Conservation (phyloP, 768 basidiomycete genomes). For the Sarcomyxa edulis region DNA sequence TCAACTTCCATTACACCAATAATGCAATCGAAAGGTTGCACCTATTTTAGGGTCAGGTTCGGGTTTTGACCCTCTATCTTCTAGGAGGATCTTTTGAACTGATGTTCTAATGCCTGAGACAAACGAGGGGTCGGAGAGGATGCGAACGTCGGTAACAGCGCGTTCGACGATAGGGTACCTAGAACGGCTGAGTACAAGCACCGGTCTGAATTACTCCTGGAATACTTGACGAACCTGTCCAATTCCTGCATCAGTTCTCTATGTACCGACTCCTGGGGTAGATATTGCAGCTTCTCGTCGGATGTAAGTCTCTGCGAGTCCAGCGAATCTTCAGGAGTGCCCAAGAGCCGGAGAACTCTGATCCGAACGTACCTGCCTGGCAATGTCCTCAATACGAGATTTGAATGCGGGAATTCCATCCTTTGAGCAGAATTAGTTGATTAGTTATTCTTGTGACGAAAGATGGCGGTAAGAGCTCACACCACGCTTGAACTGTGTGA, state of each 20-base stretch:
- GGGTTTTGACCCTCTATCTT: constrained; percentile 32
- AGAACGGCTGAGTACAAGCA: background rate
- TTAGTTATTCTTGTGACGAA: constrained; percentile 5
- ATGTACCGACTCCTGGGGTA: constrained; percentile 47
- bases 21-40: too few relatives aligned
- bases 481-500: constrained; percentile 55
- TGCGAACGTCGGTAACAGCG: constrained; percentile 44
- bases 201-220: background rate
- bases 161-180: constrained; percentile 68
- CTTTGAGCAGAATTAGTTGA: constrained; percentile 25
- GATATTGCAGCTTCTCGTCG: constrained; percentile 48
- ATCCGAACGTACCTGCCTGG: too few relatives aligned
- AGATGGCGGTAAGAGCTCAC: constrained; percentile 32
- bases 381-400: constrained; percentile 57
- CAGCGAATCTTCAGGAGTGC: too few relatives aligned
- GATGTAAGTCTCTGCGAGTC: constrained; percentile 48
- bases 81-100: constrained; percentile 39
- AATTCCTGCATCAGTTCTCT: constrained; percentile 68
- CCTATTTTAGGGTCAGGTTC: too few relatives aligned
- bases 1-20: too few relatives aligned
- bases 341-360: too few relatives aligned
- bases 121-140: constrained; percentile 45
- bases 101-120: constrained; percentile 34
- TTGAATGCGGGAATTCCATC: constrained; percentile 48
- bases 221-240: constrained; percentile 43